phyloP scores from a whole-genome alignment of 805 yeast genomes.

The Pichia eremophila region DNA sequence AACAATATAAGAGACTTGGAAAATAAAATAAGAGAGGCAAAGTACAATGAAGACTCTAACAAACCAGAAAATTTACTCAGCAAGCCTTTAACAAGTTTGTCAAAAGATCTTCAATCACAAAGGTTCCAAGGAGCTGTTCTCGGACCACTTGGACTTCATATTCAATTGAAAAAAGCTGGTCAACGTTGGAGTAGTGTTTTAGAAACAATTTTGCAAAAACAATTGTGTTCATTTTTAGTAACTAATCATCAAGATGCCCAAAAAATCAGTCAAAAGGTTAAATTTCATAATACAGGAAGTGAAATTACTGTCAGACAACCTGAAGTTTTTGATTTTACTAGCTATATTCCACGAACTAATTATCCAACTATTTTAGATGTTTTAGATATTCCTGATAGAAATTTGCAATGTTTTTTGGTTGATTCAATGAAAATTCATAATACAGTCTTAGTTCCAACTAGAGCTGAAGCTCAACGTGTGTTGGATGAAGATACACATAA shows the following conservation, averaged over 20 bases:
- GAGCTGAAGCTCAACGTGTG: slow-evolving; percentile 40
- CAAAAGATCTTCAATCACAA: slow-evolving; percentile 30
- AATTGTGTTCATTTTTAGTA: slow-evolving; percentile 60
- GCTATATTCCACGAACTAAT: slow-evolving; percentile 33
- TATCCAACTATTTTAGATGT: slow-evolving; percentile 51
- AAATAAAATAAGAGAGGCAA: slow-evolving; percentile 2
- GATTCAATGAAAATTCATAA: slow-evolving; percentile 56
- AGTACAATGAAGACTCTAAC: slow-evolving; percentile 6
- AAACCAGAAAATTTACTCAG: slow-evolving; percentile 41
- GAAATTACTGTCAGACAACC: slow-evolving; percentile 42
- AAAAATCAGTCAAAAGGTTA: slow-evolving; percentile 29
- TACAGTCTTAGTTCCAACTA: slow-evolving; percentile 41
- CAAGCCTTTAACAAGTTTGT: slow-evolving; percentile 29
- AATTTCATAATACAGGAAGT: slow-evolving; percentile 23
- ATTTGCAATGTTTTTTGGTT: slow-evolving; percentile 51
- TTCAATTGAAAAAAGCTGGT: slow-evolving; percentile 47
- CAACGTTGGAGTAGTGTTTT: slow-evolving; percentile 51
- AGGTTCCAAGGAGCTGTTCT: slow-evolving; percentile 45
- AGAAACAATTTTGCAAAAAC: slow-evolving; percentile 42
- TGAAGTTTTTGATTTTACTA: slow-evolving; percentile 47
- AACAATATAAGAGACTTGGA: slow-evolving; percentile 1
- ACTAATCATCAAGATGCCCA: slow-evolving; percentile 47
- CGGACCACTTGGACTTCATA: slow-evolving; percentile 71
- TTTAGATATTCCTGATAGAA: slow-evolving; percentile 44
- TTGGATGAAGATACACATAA: slow-evolving; percentile 25